These are phyloP conservation scores for Jimgerdemannia flammicorona DNA, from an alignment of 192 early-diverging fungal genomes.

Conservation along the genomic window DNA sequence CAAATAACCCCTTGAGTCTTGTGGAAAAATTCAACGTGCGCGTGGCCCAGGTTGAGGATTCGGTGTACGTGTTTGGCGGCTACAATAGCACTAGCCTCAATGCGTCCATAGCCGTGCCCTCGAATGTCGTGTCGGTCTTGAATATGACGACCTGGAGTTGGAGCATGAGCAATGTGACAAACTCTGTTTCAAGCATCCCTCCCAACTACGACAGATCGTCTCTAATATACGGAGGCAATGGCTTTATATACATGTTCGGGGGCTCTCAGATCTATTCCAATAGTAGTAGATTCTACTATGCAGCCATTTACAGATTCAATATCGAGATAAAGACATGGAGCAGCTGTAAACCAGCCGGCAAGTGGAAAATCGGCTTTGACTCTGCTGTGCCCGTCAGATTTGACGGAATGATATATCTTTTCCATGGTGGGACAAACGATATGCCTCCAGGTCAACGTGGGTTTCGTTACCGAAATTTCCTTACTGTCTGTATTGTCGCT, in stretches of 20 bases:
- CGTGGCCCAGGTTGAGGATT: not conserved
- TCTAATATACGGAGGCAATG: not conserved
- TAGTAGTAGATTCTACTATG: not conserved
- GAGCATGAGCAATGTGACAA: not conserved
- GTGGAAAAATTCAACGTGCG: not conserved
- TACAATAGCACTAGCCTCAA: not conserved
- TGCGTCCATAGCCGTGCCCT: not conserved
- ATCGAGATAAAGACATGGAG: not conserved
- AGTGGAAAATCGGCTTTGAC: not conserved
- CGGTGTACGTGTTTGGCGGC: not conserved
- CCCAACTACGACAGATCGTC: not conserved
- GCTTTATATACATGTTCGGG: not conserved
- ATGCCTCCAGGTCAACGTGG: not conserved
- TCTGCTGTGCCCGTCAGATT: not conserved
- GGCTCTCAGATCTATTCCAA: not conserved
- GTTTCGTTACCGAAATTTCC: not conserved
- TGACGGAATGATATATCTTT: not conserved
- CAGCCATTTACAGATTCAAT: not conserved
- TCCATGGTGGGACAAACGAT: not conserved
- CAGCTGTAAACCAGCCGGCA: not conserved
- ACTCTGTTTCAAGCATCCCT: not conserved
- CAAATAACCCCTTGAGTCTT: not conserved
- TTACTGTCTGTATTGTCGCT: not conserved
- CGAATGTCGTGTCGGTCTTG: not conserved
- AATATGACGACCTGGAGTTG: not conserved